phyloP scores from a whole-genome alignment of 2,329 filamentous ascomycete species.

The Diaporthe ilicicola region DNA sequence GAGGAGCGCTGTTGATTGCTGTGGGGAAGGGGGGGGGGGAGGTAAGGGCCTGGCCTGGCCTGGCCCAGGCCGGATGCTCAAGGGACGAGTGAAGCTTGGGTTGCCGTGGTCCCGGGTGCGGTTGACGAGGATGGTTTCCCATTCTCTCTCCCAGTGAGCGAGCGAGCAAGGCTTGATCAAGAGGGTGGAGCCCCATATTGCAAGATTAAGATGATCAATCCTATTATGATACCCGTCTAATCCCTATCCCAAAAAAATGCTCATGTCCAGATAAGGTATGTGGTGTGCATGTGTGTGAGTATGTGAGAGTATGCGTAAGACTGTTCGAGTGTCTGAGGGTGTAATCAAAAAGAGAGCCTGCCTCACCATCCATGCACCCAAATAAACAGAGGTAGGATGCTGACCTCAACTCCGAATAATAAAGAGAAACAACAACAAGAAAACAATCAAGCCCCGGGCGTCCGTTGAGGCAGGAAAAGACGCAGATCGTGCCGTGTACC shows the following conservation, averaged over 20 bases:
- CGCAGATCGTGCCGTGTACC: not conserved
- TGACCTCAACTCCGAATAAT: constrained; percentile 15
- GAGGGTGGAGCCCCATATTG: not conserved
- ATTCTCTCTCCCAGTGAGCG: not conserved
- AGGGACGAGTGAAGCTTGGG: too few species aligned
- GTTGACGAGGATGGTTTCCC: too few species aligned
- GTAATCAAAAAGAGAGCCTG: not conserved
- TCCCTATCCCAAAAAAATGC: constrained; percentile 17
- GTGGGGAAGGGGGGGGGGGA: too few species aligned
- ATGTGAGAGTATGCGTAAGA: not conserved
- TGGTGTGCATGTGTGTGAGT: not conserved
- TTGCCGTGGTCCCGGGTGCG: too few species aligned
- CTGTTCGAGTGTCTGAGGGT: too few species aligned
- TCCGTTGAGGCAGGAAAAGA: not conserved
- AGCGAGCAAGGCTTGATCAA: not conserved
- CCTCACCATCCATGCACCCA: constrained; percentile 2
- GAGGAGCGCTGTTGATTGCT: too few species aligned
- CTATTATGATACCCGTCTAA: constrained; percentile 20
- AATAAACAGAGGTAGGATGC: not conserved
- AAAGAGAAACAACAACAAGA: not conserved
- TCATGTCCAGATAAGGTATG: not conserved
- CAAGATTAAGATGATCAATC: constrained; percentile 10
- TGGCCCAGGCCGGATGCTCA: too few species aligned
- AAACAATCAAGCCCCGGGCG: not conserved
- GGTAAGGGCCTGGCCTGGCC: too few species aligned